These are phyloP conservation scores for Talaromyces sp. DNA, from an alignment of 2,329 filamentous ascomycete species.

Conservation along the genomic window DNA sequence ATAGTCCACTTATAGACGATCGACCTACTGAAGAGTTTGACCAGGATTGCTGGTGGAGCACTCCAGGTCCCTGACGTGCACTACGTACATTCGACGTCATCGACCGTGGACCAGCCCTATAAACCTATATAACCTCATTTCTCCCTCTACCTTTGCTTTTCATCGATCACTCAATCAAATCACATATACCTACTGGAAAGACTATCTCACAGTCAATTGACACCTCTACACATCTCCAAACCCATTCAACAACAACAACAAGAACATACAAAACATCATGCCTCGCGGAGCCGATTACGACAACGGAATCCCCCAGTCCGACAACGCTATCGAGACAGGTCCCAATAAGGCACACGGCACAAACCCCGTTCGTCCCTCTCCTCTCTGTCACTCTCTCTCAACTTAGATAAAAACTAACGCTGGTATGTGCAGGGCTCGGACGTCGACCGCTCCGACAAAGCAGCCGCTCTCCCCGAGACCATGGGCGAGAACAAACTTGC, in stretches of 20 bases:
- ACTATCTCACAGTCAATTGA: not conserved
- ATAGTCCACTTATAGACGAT: not conserved
- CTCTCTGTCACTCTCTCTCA: not conserved
- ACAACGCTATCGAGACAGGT: conserved; percentile 36
- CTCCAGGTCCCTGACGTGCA: not conserved
- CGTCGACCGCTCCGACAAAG: conserved; percentile 31
- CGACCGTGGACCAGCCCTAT: not conserved
- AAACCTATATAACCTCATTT: conserved; percentile 2
- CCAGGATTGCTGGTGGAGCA: not conserved
- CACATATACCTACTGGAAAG: not conserved
- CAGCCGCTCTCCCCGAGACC: conserved; percentile 35
- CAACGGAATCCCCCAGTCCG: conserved; percentile 35
- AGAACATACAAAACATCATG: conserved; percentile 28
- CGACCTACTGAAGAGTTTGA: not conserved
- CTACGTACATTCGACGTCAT: conserved; percentile 18
- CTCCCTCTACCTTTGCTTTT: no score
- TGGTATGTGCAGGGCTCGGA: conserved; percentile 18
- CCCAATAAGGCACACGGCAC: conserved; percentile 35
- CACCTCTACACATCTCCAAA: not conserved
- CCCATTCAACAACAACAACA: not conserved
- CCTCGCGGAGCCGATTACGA: conserved; percentile 41
- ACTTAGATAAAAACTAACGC: not conserved
- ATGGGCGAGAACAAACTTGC: conserved; percentile 25
- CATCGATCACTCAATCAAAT: not conserved
- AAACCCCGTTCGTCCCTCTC: conserved; percentile 20